Conservation (phyloP, 2,329 filamentous ascomycete species). For the Macrophomina phaseolina region DNA sequence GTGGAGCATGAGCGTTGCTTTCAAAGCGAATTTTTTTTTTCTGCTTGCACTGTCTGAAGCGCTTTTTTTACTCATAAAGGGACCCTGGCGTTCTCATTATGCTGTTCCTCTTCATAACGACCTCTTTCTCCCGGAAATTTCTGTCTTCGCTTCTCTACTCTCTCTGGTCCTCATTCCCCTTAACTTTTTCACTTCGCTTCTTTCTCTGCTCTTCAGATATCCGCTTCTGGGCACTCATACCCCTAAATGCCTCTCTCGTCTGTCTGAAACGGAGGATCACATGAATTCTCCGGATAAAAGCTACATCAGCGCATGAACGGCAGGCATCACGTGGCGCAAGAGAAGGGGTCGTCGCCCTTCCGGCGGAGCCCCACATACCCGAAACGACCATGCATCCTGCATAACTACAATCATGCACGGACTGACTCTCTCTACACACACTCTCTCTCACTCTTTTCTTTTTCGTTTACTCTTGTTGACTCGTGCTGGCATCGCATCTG, state of each 20-base stretch:
- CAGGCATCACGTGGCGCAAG: neutral
- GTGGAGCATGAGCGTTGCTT: neutral
- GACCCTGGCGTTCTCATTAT: neutral
- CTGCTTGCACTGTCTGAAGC: neutral
- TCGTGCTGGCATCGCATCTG: neutral
- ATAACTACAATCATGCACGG: neutral
- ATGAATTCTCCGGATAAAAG: neutral
- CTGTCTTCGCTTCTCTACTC: neutral
- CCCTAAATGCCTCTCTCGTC: neutral
- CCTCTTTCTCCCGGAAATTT: too few species aligned
- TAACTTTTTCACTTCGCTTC: neutral
- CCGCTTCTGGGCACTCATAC: neutral
- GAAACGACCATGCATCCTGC: constrained; percentile 1
- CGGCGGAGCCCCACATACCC: neutral
- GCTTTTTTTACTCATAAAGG: neutral
- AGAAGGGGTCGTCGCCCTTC: neutral
- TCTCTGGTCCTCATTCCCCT: neutral
- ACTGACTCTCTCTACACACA: neutral
- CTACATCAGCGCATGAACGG: neutral
- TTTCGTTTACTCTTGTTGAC: neutral
- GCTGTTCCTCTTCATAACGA: neutral
- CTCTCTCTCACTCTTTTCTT: neutral
- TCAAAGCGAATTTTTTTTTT: neutral
- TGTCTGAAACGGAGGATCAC: neutral
- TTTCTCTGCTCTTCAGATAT: neutral